Base-by-base conservation (phyloP, 2,329 filamentous ascomycete genomes). In the Cordyceps militaris region DNA sequence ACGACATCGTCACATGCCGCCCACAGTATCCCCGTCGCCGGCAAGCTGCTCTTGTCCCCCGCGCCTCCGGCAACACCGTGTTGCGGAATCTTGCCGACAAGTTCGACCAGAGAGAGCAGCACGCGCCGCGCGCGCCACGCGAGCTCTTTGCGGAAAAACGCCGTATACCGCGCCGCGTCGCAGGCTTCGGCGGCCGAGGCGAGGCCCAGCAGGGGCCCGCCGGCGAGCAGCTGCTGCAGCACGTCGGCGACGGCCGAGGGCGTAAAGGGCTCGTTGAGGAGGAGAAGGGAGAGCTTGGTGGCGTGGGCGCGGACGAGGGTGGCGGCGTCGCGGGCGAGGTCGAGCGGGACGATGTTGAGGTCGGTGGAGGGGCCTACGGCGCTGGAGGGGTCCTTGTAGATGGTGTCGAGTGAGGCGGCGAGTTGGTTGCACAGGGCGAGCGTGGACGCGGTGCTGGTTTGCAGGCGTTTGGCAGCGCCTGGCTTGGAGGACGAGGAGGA, bases 221-320 rank as follows among this genome's bases (percentile, higher is more conserved):
- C 85, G 13, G 82, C 79, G 23, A 86, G 79, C n/a, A 96, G 78
- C 59, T 91, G 85, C 34, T 82, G 79, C 4, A 97, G 74, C 14
- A 95, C 84, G 24, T 80, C 85, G 10, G 73, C 74, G 34, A 96
- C 79, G 5, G 90, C 92, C 1, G 86, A 85, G 0, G 89, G 85
- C 0, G 91, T 94, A 64, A 96, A 95, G 0, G 93, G 92, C 19
- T 89, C 82, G 66, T 89, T 96, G 66, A 95, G 88, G 1, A 94
- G 82, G 13, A 97, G 81, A 1, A 97, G 85, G 0, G 89, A 93
- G 26, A 97, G 79, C 62, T 96, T 96, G 6, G 91, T 96, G 1
- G 86, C 83, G 68, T 97, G 91, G 0, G 91, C 89, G 68, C 84
- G 86, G 59, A 96, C 83, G 5, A 95, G 78, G 26, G 79, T 82